Base-by-base conservation (phyloP, 805 yeast genomes). In the Candida xiaguanensis region DNA sequence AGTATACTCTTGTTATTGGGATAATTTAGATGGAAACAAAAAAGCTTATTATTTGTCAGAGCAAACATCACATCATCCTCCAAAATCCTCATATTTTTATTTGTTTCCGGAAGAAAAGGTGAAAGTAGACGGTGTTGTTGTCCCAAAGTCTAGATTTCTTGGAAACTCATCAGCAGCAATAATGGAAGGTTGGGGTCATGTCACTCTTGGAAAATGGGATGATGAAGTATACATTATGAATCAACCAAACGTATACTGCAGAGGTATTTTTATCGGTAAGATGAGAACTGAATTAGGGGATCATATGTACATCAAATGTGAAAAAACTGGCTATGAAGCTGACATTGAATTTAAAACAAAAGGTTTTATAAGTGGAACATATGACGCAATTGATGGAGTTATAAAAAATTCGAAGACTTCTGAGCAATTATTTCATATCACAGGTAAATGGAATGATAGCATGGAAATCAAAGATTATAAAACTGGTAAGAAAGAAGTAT, bases 1-100 rank as follows among this genome's bases (percentile, higher is more conserved):
- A 58, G 75, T 83, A 49, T 93, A 87, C 61, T 77, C 87, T 15
- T 83, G 96, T 55, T 90, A 84, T 58, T 93, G 99, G 99, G 93
- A 89, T 52, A 65, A 88, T 33, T 80, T 90, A 8, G 78, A 84
- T 36, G 75, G 71, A 22, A 78, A 74, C 22, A 58, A 73, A 4
- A 74, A 74, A 37, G 95, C 96, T 0, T 91, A 76, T 58, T 93
- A 91, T 59, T 63, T 91, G 15, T 73, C 97, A 1, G 99, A 93
- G 60, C 99, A 93, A 61, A 90, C 97, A 0, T 85, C 95, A 23
- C 99, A 93, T 55, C 99, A 93, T 58, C 98, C 99, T n/a, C 99
- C 99, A 11, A 85, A 93, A 58, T 87, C 96, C 0, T 82, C 95
- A 0, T 93, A 91, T 61, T 93, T 89, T 56, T 93, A 87, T 58